phyloP scores from a whole-genome alignment of 1,284 basidiomycete species.

The Peniophora sp. region DNA sequence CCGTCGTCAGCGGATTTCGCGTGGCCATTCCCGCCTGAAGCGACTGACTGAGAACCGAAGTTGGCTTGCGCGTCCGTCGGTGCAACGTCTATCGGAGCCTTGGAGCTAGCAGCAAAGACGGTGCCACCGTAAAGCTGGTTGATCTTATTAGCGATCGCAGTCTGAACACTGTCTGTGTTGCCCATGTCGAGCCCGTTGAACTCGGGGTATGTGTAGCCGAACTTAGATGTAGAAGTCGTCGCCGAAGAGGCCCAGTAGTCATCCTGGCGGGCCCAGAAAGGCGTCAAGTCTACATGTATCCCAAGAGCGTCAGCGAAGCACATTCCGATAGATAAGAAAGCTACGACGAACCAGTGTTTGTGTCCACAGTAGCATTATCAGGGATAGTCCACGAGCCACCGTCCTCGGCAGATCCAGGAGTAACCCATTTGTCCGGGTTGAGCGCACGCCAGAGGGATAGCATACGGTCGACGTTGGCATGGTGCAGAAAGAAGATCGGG shows the following conservation, averaged over 20 bases:
- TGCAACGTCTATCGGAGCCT: background rate
- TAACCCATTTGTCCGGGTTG: constrained; percentile 30
- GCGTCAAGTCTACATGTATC: constrained; percentile 18
- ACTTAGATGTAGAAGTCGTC: constrained; percentile 11
- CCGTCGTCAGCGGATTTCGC: background rate
- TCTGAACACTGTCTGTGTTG: constrained; percentile 19
- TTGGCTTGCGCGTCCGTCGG: background rate
- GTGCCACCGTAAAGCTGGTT: constrained; percentile 17
- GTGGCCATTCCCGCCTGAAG: background rate
- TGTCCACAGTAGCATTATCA: constrained; percentile 20
- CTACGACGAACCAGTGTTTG: constrained; percentile 26
- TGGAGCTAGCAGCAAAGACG: background rate
- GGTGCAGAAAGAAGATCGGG: constrained; percentile 42
- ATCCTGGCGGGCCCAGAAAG: constrained; percentile 21
- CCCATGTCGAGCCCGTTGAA: constrained; percentile 29
- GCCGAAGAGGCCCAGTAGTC: constrained; percentile 24
- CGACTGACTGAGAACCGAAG: background rate
- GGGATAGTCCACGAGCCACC: constrained; percentile 22
- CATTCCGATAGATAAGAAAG: background rate
- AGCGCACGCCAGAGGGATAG: constrained; percentile 35
- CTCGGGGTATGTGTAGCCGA: constrained; percentile 38
- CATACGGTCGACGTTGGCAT: constrained; percentile 38
- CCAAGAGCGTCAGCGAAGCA: background rate
- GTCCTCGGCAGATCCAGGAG: constrained; percentile 18
- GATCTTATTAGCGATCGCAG: constrained; percentile 24